A percentile compares a stretch with the other conserved stretches of the same genome.
These are phyloP conservation scores for Aureobasidium sp. DNA, from an alignment of 2,329 filamentous ascomycete genomes.

Conservation along the genomic window DNA sequence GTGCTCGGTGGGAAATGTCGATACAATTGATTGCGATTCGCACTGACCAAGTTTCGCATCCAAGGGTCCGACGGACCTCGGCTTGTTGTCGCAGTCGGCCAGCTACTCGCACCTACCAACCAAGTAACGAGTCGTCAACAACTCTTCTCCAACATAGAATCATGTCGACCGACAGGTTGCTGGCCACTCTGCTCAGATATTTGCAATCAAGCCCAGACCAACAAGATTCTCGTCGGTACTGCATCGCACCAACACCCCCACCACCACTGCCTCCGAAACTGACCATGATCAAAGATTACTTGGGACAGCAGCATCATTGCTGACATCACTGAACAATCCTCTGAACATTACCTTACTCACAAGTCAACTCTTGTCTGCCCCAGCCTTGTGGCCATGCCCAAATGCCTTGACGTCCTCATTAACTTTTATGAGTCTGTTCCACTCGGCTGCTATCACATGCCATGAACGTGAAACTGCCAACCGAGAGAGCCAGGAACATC, in stretches of 20 bases:
- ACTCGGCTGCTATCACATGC: constrained; percentile 55
- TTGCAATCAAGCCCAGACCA: constrained; percentile 52
- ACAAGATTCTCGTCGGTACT: constrained; percentile 53
- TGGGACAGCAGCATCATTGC: constrained; percentile 59
- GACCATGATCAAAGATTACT: constrained; percentile 39
- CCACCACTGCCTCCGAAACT: constrained; percentile 9
- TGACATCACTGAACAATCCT: constrained; percentile 65
- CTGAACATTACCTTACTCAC: constrained; percentile 68
- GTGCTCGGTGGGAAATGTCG: background rate
- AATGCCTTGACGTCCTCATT: constrained; percentile 57
- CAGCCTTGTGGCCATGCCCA: constrained; percentile 61
- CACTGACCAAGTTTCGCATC: background rate
- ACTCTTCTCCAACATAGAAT: constrained; percentile 15
- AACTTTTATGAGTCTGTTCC: constrained; percentile 64
- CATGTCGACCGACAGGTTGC: constrained; percentile 62
- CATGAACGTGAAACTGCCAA: constrained; percentile 41
- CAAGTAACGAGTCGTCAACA: background rate
- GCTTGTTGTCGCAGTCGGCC: background rate
- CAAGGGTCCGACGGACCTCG: background rate
- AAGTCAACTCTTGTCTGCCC: constrained; percentile 63
- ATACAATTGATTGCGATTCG: background rate
- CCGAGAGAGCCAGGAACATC: constrained; percentile 23
- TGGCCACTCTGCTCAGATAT: constrained; percentile 60
- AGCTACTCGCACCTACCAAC: background rate
- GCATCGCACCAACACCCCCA: background rate